These are phyloP conservation scores for Calamus simplicifolius DNA, from an alignment of 176 grass and related monocot genomes.

Conservation along the genomic window DNA sequence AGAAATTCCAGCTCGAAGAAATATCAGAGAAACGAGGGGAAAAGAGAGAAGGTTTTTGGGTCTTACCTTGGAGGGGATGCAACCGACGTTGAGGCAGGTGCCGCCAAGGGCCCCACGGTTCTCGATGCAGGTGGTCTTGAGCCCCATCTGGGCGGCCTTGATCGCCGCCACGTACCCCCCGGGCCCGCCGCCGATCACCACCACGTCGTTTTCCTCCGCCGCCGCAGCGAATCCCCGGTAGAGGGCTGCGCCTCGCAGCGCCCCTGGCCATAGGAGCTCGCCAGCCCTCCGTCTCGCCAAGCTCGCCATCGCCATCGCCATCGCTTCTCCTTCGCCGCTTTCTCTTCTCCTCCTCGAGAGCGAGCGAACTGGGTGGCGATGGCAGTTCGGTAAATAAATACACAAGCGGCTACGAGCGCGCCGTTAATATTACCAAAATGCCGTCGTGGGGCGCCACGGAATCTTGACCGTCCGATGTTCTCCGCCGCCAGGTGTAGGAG, in stretches of 20 bases:
- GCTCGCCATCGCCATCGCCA: conserved; percentile 68
- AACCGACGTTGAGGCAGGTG: conserved; percentile 89
- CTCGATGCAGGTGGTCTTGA: conserved; percentile 94
- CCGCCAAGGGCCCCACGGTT: conserved; percentile 75
- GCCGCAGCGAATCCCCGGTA: conserved; percentile 39
- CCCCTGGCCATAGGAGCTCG: conserved; percentile 32
- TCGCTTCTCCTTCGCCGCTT: conserved; percentile 23
- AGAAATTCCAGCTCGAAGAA: not conserved
- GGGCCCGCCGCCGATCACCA: conserved; percentile 80
- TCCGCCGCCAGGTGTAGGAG: too few relatives aligned
- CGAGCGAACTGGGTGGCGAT: not conserved
- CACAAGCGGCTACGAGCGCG: too few relatives aligned
- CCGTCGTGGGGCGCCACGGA: too few relatives aligned
- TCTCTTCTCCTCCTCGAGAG: not conserved
- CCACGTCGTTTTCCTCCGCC: conserved; percentile 73
- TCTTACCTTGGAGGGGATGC: conserved; percentile 88
- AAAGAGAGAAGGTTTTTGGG: too few relatives aligned
- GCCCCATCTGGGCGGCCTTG: conserved; percentile 79
- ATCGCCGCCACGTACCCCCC: conserved; percentile 88
- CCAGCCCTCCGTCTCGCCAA: conserved; percentile 53
- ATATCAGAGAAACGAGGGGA: not conserved
- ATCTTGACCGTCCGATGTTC: too few relatives aligned
- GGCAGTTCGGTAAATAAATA: too few relatives aligned
- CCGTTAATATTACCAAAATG: too few relatives aligned
- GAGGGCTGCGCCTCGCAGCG: conserved; percentile 3